Conservation (phyloP, 2,329 filamentous ascomycete genomes). For the Aspergillus sojae region DNA sequence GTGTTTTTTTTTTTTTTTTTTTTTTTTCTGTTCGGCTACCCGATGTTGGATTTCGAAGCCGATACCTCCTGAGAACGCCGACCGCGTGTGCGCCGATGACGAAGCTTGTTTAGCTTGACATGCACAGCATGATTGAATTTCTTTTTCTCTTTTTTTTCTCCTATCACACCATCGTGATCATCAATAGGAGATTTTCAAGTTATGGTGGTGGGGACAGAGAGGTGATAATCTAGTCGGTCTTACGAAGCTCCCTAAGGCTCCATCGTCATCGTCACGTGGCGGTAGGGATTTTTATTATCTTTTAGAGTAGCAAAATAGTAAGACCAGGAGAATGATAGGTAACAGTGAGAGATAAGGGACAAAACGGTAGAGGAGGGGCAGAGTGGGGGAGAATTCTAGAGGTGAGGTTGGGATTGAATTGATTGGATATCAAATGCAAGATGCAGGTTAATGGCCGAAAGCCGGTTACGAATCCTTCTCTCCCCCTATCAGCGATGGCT, state of each 20-base stretch:
- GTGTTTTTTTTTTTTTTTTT: background rate
- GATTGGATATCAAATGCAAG: constrained; percentile 8
- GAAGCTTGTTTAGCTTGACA: constrained; percentile 5
- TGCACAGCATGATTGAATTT: background rate
- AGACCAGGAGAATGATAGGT: background rate
- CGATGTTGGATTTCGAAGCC: constrained; percentile 6
- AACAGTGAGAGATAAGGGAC: background rate
- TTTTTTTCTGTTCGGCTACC: constrained; percentile 9
- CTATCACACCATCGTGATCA: constrained; percentile 7
- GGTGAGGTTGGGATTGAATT: constrained; percentile 6
- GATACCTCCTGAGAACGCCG: background rate
- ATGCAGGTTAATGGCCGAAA: constrained; percentile 1
- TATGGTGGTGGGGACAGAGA: constrained; percentile 5
- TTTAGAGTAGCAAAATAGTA: background rate
- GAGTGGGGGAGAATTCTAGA: background rate
- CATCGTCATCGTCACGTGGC: constrained; percentile 14
- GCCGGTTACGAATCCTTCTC: constrained; percentile 9
- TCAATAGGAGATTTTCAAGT: constrained; percentile 6
- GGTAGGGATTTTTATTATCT: background rate
- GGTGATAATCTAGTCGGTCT: constrained; percentile 1
- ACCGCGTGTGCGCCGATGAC: background rate
- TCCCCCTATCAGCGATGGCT: background rate
- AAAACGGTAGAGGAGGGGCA: background rate
- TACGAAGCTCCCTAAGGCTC: constrained; percentile 13
- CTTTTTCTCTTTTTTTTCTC: constrained; percentile 1